These are phyloP conservation scores for Fusarium euwallaceae DNA, from an alignment of 2,329 filamentous ascomycete species.

Conservation along the genomic window DNA sequence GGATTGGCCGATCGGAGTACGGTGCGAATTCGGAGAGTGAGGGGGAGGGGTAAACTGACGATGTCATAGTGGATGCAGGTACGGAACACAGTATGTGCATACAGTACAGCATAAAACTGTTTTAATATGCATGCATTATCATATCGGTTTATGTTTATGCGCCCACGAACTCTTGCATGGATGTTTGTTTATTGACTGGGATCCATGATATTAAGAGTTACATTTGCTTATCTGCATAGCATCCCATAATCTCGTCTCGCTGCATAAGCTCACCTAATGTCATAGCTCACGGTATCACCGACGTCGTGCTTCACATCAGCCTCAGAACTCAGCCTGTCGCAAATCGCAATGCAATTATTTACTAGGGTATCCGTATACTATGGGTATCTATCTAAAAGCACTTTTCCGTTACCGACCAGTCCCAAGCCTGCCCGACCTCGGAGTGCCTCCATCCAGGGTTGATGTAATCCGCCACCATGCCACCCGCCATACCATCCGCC, in stretches of 20 bases:
- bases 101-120: neutral
- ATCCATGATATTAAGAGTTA: neutral
- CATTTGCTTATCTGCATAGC: neutral
- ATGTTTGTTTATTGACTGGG: neutral
- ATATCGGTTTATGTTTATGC: neutral
- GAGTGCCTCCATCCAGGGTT: neutral
- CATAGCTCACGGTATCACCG: neutral
- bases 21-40: constrained; percentile 15
- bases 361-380: neutral
- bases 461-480: no score
- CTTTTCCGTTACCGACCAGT: constrained; percentile 15
- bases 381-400: constrained; percentile 9
- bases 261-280: neutral
- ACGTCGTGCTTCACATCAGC: neutral
- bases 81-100: constrained; percentile 2
- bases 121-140: neutral
- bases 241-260: neutral
- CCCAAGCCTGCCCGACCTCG: constrained; percentile 1
- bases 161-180: neutral
- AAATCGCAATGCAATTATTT: neutral
- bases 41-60: neutral
- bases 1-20: constrained; percentile 36
- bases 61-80: constrained; percentile 24
- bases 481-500: neutral
- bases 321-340: neutral